A percentile compares a stretch with the other conserved stretches of the same genome.
Evolutionary conservation across 352 stramenopile genomes (phyloP).

Genomic region (Pythium aquatile): DNA sequence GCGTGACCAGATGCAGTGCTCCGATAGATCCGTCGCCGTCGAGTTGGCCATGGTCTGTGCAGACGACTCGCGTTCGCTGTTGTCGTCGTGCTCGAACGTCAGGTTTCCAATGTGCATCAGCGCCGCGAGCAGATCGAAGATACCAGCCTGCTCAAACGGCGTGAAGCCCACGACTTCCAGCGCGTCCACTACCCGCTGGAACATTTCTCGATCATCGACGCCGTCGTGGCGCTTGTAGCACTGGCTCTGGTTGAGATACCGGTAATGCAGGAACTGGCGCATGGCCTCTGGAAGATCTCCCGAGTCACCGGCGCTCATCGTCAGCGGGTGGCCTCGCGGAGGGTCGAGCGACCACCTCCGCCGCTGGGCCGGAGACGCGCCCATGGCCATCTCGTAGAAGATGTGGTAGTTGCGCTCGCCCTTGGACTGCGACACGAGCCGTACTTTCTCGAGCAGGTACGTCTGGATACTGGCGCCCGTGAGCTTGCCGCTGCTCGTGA

Average conservation of each 20-base stretch:
- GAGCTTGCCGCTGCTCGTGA: conserved; percentile 66
- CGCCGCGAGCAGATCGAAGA: conserved; percentile 81
- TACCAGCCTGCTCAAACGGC: conserved; percentile 60
- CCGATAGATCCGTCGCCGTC: conserved; percentile 45
- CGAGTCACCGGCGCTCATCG: conserved; percentile 42
- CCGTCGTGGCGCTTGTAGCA: conserved; percentile 80
- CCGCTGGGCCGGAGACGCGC: conserved; percentile 49
- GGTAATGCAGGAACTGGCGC: conserved; percentile 68
- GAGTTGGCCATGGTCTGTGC: conserved; percentile 22
- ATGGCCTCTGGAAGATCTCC: conserved; percentile 41
- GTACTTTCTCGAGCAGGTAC: conserved; percentile 95
- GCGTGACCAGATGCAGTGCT: conserved; percentile 66
- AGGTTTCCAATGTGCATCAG: conserved; percentile 91
- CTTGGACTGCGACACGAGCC: conserved; percentile 78
- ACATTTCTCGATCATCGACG: conserved; percentile 76
- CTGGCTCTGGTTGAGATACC: conserved; percentile 85
- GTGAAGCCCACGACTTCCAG: conserved; percentile 87
- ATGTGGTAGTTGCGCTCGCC: conserved; percentile 88
- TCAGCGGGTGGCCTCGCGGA: conserved; percentile 33
- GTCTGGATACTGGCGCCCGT: conserved; percentile 88
- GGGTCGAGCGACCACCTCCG: conserved; percentile 65
- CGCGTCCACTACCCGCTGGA: conserved; percentile 71
- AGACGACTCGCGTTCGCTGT: conserved; percentile 42
- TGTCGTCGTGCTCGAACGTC: conserved; percentile 77
- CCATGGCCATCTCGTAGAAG: conserved; percentile 82